Conservation (phyloP, 805 yeast genomes). For the Priceomyces castillae region DNA sequence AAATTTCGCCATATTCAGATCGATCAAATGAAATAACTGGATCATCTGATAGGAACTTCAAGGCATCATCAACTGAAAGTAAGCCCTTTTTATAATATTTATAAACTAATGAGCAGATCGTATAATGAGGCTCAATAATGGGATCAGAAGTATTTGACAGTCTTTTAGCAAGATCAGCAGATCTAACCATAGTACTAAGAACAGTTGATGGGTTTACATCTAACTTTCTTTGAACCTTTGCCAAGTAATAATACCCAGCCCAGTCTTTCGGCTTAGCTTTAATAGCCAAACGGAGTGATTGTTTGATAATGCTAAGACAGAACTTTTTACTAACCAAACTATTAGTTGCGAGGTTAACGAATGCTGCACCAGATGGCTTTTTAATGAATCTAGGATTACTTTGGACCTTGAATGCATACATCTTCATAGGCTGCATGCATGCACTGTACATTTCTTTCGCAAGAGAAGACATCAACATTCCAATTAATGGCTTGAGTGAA, state of each 20-base stretch:
- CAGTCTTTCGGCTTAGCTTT: constrained; percentile 50
- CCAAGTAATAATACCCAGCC: constrained; percentile 55
- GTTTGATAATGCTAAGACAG: constrained; percentile 39
- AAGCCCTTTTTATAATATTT: constrained; percentile 47
- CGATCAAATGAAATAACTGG: constrained; percentile 17
- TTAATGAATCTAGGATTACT: constrained; percentile 34
- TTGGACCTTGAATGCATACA: constrained; percentile 50
- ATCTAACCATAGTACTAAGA: constrained; percentile 39
- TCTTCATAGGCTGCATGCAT: constrained; percentile 61
- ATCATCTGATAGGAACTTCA: constrained; percentile 39
- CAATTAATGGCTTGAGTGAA: constrained; percentile 33
- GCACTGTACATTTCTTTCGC: constrained; percentile 61
- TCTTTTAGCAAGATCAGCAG: constrained; percentile 43
- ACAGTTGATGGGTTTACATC: constrained; percentile 28
- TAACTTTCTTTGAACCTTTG: constrained; percentile 58
- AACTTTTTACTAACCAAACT: constrained; percentile 20
- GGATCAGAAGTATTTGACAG: constrained; percentile 47
- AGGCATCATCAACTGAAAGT: constrained; percentile 37
- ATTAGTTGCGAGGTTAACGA: constrained; percentile 20
- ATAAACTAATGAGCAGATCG: constrained; percentile 52
- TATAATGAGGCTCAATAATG: constrained; percentile 77
- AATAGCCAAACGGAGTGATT: constrained; percentile 48
- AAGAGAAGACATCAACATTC: constrained; percentile 50
- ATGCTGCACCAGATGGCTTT: constrained; percentile 21
- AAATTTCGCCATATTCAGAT: constrained; percentile 1